Evolutionary conservation across 768 basidiomycete species (phyloP), one percentile per base, ranked within the genome.

Genomic region (Hypholoma fasciculare): DNA sequence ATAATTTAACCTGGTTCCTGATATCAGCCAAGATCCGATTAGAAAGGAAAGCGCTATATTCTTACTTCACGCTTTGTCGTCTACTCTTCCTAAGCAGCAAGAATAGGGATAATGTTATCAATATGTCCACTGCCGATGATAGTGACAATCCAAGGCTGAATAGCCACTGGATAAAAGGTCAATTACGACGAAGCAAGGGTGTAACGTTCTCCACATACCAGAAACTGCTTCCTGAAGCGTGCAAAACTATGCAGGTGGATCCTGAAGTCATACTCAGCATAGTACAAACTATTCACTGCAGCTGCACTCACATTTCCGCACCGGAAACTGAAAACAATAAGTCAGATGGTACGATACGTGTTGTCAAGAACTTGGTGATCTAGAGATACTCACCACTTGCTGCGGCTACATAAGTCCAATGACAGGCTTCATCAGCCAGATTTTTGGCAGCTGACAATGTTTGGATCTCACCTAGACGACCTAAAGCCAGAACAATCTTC

Each of bases 131-230:
- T 9, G 70, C 67, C 1, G 77, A 76, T 1, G 81, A 83, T 37
- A 83, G 68, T 2, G 78, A 74, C n/a, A 83, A 71, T 7, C 82
- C 82, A 20, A 78, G 69, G 9, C 81, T 81, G 55, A 82, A 81
- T 17, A 81, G 62, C 80, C 81, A 82, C 81, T 82, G 49, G 3
- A 34, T 34, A 16, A 43, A 34, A 17, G 38, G 42, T 23, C 7
- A 26, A 38, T 19, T 42, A 26, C 34, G 13, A 52, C 11, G 44
- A 19, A 23, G 34, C 7, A 34, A 16, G 17, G 49, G 49, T 8
- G 20, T 17, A 11, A 30, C 14, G 44, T 30, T 44, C 55, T 26
- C 19, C 50, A 43, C 52, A 40, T 57, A 69, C 66, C 14, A 58
- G 20, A 40, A 65, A 60, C 14, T 52, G 53, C 8, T 53, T 46